A percentile compares a stretch with the other conserved stretches of the same genome.
Conservation (phyloP, 768 basidiomycete species). For the Leccinum subtestaceum region DNA sequence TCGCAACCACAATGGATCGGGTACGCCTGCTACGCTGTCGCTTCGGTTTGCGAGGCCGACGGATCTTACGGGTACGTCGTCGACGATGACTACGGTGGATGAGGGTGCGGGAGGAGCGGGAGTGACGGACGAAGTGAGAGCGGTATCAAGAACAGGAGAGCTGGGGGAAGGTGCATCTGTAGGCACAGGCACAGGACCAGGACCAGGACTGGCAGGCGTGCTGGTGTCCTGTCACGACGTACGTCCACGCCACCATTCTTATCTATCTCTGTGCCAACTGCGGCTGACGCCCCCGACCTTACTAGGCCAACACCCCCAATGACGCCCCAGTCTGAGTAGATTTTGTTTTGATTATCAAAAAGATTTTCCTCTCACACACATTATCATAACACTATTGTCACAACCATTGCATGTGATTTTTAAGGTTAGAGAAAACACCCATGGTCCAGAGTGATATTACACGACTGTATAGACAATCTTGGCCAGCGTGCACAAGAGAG, state of each 20-base stretch:
- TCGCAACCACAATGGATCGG: neutral
- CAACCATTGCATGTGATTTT: slow-evolving; percentile 9
- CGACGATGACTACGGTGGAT: neutral
- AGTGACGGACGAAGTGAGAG: neutral
- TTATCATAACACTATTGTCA: neutral
- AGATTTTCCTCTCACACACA: too few relatives aligned
- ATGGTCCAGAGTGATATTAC: slow-evolving; percentile 25
- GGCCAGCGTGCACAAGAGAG: slow-evolving; percentile 7
- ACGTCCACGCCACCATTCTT: neutral
- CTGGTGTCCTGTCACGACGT: neutral
- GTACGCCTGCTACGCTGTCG: slow-evolving; percentile 8
- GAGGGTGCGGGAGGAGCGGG: neutral
- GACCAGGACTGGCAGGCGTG: neutral
- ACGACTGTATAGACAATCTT: slow-evolving; percentile 20
- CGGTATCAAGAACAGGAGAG: too few relatives aligned
- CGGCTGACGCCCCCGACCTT: neutral
- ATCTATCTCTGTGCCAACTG: neutral
- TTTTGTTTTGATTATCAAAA: neutral
- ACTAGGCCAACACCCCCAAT: neutral
- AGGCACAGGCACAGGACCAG: neutral
- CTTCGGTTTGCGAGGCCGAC: slow-evolving; percentile 25
- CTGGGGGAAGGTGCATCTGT: too few relatives aligned
- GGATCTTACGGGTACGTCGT: slow-evolving; percentile 2
- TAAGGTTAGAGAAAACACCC: neutral
- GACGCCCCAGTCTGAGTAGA: neutral